Evolutionary conservation across 441 rosid genomes (phyloP).

Genomic region (Populus hybrid): DNA sequence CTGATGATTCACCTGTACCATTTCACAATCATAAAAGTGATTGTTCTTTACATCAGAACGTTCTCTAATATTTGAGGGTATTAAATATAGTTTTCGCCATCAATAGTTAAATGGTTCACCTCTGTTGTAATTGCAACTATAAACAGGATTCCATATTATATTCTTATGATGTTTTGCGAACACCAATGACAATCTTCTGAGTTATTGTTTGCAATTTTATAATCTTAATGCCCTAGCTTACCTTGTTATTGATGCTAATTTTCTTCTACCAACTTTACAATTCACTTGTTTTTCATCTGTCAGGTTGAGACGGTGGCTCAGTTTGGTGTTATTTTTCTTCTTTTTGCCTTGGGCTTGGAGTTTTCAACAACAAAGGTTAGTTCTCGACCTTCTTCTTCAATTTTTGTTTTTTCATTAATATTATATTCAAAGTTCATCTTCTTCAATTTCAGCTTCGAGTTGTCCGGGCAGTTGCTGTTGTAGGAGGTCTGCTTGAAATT

Average conservation of each 20-base stretch:
- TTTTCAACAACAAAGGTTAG: constrained; percentile 73
- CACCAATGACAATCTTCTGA: background rate
- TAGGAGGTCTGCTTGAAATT: constrained; percentile 91
- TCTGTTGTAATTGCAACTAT: background rate
- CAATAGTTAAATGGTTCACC: background rate
- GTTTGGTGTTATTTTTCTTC: constrained; percentile 94
- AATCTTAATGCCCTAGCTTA: background rate
- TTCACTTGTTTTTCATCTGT: background rate
- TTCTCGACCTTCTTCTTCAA: constrained; percentile 10
- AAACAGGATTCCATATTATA: background rate
- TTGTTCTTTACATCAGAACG: background rate
- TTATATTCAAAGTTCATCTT: constrained; percentile 10
- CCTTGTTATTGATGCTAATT: constrained; percentile 5
- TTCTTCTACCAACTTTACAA: background rate
- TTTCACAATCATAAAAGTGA: background rate
- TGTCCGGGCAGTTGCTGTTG: constrained; percentile 89
- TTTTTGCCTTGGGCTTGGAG: constrained; percentile 91
- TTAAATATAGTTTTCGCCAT: background rate
- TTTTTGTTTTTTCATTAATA: constrained; percentile 2
- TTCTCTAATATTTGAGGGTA: background rate
- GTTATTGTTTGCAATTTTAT: background rate
- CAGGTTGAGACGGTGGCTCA: constrained; percentile 98
- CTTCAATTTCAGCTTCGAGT: constrained; percentile 69
- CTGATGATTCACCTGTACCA: background rate
- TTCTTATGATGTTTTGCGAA: background rate